Evolutionary conservation across 2,329 filamentous ascomycete genomes (phyloP).

Genomic region (Alternaria atra): DNA sequence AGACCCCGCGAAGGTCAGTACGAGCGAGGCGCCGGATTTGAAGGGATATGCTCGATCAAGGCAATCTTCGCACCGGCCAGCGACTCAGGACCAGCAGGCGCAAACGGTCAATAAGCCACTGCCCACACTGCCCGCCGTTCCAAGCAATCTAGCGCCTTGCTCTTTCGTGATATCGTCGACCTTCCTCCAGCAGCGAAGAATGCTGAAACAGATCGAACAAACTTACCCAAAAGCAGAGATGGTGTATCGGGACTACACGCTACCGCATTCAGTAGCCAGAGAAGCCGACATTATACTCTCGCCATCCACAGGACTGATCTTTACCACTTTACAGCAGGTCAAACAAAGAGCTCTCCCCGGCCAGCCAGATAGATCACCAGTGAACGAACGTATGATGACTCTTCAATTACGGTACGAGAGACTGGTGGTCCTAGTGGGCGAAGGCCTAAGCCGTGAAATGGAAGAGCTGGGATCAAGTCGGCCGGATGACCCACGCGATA

Average conservation of each 20-base stretch:
- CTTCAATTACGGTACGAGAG: conserved; percentile 70
- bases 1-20: neutral
- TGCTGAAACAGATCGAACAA: conserved; percentile 62
- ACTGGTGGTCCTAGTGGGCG: conserved; percentile 73
- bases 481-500: conserved; percentile 53
- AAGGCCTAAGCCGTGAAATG: conserved; percentile 42
- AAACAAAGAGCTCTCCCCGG: conserved; percentile 77
- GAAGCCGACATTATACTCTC: conserved; percentile 80
- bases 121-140: conserved; percentile 39
- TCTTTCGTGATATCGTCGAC: conserved; percentile 64
- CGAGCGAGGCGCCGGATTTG: neutral
- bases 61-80: neutral
- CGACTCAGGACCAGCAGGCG: neutral
- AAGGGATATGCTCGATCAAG: neutral
- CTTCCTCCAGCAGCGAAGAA: conserved; percentile 54
- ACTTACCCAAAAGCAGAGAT: conserved; percentile 62
- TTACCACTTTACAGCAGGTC: conserved; percentile 75
- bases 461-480: conserved; percentile 32
- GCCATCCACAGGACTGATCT: conserved; percentile 71
- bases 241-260: conserved; percentile 68
- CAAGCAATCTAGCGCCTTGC: conserved; percentile 32
- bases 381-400: conserved; percentile 65
- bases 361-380: conserved; percentile 46
- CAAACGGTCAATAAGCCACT: neutral
- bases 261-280: conserved; percentile 37